Base-by-base conservation (phyloP, 164 flowering plant species). In the Vitis amurensis region DNA sequence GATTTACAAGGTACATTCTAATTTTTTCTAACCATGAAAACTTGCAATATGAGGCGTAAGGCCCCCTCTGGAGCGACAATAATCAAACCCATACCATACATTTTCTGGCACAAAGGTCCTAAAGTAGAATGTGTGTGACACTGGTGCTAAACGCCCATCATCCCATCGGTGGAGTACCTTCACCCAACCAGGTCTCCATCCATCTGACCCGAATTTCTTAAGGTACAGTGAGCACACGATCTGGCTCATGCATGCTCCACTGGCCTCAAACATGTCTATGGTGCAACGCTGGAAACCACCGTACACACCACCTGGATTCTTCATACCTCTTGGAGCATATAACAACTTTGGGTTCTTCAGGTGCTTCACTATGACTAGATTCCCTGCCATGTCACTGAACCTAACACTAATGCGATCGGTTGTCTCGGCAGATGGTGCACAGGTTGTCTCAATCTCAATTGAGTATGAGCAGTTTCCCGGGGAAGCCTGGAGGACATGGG, bases 351-450 rank as follows among this genome's bases (percentile, higher is more conserved):
- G 74, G 59, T 71, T n/a, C 19, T 58, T 65, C 4, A 71, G 64
- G 50, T 71, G 74, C 69, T 65, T 64, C 64, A 59, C 69, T 57
- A 64, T 49, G 50, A 71, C 52, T 50, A 57, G 31, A 12, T 64
- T 65, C 17, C 74, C 74, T 0, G 55, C 16, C 2, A 51, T 7
- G 51, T 71, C 74, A 9, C 74, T 16, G 64, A 71, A 71, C 14
- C 74, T 64, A 14, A 57, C 64, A 50, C 74, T 64, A 9, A 71
- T 30, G 19, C 52, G 64, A 48, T 71, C 74, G 4, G 68, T 49
- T 14, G 74, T 71, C 50, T 65, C 69, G 2, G 74, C 74, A 11
- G 74, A 71, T 58, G 68, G 74, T 29, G 74, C 74, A 51, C 74
- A 71, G 13, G 69, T 56, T 49, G 69, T 71, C 31, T 71, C 69